phyloP scores from a whole-genome alignment of 352 stramenopile genomes.

The Phytophthora brassicae region DNA sequence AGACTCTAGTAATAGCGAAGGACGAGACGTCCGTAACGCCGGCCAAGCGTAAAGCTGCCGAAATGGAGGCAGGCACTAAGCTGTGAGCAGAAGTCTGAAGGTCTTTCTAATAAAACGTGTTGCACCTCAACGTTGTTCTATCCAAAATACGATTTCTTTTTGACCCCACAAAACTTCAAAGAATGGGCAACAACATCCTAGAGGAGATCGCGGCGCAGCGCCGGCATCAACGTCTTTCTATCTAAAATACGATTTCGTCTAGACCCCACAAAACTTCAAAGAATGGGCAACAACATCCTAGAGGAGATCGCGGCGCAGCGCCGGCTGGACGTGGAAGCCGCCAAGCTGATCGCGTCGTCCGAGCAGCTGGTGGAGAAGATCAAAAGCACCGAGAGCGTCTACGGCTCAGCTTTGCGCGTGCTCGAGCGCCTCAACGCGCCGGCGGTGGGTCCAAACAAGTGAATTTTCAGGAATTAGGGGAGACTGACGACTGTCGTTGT shows the following conservation, averaged over 20 bases:
- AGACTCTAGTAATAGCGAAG: slow-evolving; percentile 17
- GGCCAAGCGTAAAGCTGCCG: slow-evolving; percentile 54
- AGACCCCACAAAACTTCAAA: too few species aligned
- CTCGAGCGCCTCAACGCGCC: slow-evolving; percentile 84
- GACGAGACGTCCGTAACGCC: slow-evolving; percentile 31
- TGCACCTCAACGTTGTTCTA: not conserved
- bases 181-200: slow-evolving; percentile 53
- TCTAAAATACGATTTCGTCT: too few species aligned
- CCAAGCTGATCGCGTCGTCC: slow-evolving; percentile 45
- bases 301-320: slow-evolving; percentile 80
- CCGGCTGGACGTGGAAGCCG: slow-evolving; percentile 61
- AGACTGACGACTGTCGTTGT: not conserved
- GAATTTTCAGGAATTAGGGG: not conserved
- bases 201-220: slow-evolving; percentile 73
- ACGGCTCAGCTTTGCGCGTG: slow-evolving; percentile 89
- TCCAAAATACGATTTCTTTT: too few species aligned
- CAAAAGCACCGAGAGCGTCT: slow-evolving; percentile 63
- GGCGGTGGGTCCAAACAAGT: slow-evolving; percentile 32
- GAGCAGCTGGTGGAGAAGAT: slow-evolving; percentile 76
- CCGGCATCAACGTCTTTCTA: slow-evolving; percentile 13
- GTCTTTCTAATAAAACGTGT: slow-evolving; percentile 10
- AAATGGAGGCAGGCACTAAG: slow-evolving; percentile 39
- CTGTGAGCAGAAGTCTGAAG: slow-evolving; percentile 18
- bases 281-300: slow-evolving; percentile 74
- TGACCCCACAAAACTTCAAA: too few species aligned